These are phyloP conservation scores for Abrus precatorius DNA, from an alignment of 306 rosid genomes.

Conservation along the genomic window DNA sequence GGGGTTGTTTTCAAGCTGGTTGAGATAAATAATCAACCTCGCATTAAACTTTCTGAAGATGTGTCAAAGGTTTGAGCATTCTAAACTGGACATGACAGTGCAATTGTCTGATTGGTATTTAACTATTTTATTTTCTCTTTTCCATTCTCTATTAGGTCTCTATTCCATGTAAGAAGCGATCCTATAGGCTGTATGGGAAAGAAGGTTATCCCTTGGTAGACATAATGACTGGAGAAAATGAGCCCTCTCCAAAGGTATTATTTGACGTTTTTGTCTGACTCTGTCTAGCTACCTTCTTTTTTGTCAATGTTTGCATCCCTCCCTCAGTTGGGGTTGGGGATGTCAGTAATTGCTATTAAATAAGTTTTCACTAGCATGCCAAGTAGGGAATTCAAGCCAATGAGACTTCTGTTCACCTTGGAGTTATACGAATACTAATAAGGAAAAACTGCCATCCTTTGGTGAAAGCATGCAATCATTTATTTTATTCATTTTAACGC, in stretches of 20 bases:
- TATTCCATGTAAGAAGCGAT: slow-evolving; percentile 92
- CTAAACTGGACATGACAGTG: slow-evolving; percentile 38
- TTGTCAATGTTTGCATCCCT: background rate
- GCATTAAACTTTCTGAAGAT: slow-evolving; percentile 98
- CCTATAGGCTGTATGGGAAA: slow-evolving; percentile 87
- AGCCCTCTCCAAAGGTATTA: slow-evolving; percentile 92
- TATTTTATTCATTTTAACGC: slow-evolving; percentile 14
- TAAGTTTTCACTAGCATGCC: slow-evolving; percentile 33
- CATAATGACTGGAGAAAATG: slow-evolving; percentile 94
- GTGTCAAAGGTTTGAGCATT: slow-evolving; percentile 83
- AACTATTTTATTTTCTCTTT: slow-evolving; percentile 13
- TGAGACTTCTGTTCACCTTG: background rate
- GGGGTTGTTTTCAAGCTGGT: slow-evolving; percentile 99
- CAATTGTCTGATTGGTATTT: slow-evolving; percentile 24
- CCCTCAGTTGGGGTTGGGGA: background rate
- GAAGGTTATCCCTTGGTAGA: slow-evolving; percentile 97
- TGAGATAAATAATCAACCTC: slow-evolving; percentile 94
- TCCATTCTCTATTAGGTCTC: slow-evolving; percentile 74
- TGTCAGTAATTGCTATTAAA: slow-evolving; percentile 7
- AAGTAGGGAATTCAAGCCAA: slow-evolving; percentile 12
- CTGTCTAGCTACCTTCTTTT: background rate
- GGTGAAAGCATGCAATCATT: slow-evolving; percentile 11
- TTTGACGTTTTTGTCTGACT: slow-evolving; percentile 17
- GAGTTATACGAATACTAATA: background rate
- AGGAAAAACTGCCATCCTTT: background rate